These are phyloP conservation scores for rapeseed (Brassica napus) DNA, from an alignment of 345 rosid genomes.

Conservation along the genomic window DNA sequence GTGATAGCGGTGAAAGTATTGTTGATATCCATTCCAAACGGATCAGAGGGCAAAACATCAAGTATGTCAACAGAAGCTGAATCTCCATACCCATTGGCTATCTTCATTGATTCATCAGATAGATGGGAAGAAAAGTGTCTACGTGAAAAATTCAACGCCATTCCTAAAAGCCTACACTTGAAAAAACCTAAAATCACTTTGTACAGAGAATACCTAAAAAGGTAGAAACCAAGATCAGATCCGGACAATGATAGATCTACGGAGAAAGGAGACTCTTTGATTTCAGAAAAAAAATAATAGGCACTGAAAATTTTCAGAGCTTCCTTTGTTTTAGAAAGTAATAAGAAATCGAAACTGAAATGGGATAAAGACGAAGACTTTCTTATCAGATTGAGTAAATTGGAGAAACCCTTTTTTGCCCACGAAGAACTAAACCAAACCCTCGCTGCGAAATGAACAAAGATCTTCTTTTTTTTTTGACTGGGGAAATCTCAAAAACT, in stretches of 20 bases:
- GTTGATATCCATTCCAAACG: conserved; percentile 79
- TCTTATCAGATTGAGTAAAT: not conserved
- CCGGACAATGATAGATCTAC: not conserved
- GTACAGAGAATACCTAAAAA: conserved; percentile 31
- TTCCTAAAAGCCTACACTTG: conserved; percentile 21
- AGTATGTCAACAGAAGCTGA: conserved; percentile 68
- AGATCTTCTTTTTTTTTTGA: conserved; percentile 10
- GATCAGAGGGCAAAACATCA: conserved; percentile 91
- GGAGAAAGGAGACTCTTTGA: conserved; percentile 41
- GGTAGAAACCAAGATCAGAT: conserved; percentile 34
- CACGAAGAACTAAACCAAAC: conserved; percentile 31
- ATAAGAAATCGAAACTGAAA: conserved; percentile 20
- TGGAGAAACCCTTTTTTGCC: not conserved
- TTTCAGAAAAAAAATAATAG: conserved; percentile 48
- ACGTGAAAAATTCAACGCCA: conserved; percentile 93
- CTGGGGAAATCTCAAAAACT: not conserved
- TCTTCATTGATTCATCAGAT: conserved; percentile 76
- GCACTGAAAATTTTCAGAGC: conserved; percentile 44
- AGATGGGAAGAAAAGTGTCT: conserved; percentile 60
- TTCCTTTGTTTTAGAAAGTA: conserved; percentile 17
- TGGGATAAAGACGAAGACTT: not conserved
- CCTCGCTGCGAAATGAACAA: conserved; percentile 28
- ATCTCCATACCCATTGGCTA: conserved; percentile 61
- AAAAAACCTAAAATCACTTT: conserved; percentile 13
- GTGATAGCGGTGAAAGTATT: conserved; percentile 77